Evolutionary conservation across 768 basidiomycete species (phyloP).

Genomic region (Plicaturopsis crispa): DNA sequence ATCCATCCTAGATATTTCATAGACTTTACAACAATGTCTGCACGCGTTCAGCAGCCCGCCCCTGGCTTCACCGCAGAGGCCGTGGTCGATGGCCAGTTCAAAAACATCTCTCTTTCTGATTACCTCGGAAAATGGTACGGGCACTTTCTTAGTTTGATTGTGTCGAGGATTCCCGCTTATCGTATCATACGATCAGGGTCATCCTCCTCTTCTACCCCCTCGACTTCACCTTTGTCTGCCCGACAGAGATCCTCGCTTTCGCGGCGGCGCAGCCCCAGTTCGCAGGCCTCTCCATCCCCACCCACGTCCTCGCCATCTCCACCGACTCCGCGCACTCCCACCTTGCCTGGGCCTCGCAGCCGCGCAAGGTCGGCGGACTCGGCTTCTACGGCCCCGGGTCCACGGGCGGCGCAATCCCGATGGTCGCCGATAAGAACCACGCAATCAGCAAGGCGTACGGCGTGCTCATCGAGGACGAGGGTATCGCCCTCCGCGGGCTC

Average conservation of each 20-base stretch:
- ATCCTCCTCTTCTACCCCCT: constrained; percentile 92
- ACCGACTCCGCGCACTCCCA: constrained; percentile 89
- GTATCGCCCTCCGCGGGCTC: constrained; percentile 79
- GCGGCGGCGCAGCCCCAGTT: constrained; percentile 80
- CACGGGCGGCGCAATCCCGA: constrained; percentile 80
- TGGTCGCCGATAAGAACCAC: constrained; percentile 78
- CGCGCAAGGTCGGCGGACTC: constrained; percentile 82
- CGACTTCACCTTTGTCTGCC: constrained; percentile 90
- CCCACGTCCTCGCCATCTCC: constrained; percentile 45
- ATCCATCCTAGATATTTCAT: too few relatives aligned
- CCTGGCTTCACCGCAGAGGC: constrained; percentile 72
- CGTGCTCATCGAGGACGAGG: constrained; percentile 82
- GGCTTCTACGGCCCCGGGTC: too few relatives aligned
- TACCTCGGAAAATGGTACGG: constrained; percentile 78
- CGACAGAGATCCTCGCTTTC: constrained; percentile 96
- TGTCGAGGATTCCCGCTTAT: constrained; percentile 2
- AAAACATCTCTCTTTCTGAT: constrained; percentile 65
- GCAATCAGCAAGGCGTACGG: constrained; percentile 79
- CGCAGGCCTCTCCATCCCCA: constrained; percentile 37
- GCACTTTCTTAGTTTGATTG: constrained; percentile 3
- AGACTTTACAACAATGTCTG: too few relatives aligned
- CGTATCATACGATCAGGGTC: constrained; percentile 48
- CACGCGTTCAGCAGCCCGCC: constrained; percentile 76
- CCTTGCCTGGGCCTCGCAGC: constrained; percentile 78
- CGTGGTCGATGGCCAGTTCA: constrained; percentile 72